These are phyloP conservation scores for Russula sp. DNA, from an alignment of 768 basidiomycete genomes.

Conservation along the genomic window DNA sequence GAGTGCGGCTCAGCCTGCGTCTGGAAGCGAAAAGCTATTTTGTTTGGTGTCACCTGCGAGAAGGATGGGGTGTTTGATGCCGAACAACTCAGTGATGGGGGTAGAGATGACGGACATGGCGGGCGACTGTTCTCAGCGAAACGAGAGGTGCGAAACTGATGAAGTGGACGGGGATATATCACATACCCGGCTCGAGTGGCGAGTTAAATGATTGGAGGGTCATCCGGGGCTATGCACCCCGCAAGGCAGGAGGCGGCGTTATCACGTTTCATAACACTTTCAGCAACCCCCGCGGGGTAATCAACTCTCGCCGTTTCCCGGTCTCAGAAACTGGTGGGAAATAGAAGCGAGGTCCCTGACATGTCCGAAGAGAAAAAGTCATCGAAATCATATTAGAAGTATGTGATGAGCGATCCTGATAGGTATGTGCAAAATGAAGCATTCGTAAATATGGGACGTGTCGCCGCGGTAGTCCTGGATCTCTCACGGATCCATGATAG, in stretches of 20 bases:
- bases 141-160: too few species aligned
- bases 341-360: too few species aligned
- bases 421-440: constrained; percentile 17
- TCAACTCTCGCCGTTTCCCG: too few species aligned
- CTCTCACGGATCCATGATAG: background rate
- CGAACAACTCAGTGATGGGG: constrained; percentile 84
- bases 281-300: too few species aligned
- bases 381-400: constrained; percentile 4
- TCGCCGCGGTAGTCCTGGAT: background rate
- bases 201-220: too few species aligned
- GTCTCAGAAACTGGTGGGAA: too few species aligned
- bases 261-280: too few species aligned
- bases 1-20: background rate
- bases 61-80: constrained; percentile 82
- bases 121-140: background rate
- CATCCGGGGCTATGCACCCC: too few species aligned
- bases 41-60: constrained; percentile 53
- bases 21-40: background rate
- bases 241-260: too few species aligned
- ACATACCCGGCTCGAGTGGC: too few species aligned
- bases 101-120: constrained; percentile 64
- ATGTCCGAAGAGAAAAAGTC: background rate
- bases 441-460: constrained; percentile 12
- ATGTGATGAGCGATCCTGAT: constrained; percentile 20
- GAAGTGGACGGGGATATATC: background rate